Evolutionary conservation across 225 moss, liverwort and hornwort species (phyloP).

Genomic region (Pleurozium schreberi): DNA sequence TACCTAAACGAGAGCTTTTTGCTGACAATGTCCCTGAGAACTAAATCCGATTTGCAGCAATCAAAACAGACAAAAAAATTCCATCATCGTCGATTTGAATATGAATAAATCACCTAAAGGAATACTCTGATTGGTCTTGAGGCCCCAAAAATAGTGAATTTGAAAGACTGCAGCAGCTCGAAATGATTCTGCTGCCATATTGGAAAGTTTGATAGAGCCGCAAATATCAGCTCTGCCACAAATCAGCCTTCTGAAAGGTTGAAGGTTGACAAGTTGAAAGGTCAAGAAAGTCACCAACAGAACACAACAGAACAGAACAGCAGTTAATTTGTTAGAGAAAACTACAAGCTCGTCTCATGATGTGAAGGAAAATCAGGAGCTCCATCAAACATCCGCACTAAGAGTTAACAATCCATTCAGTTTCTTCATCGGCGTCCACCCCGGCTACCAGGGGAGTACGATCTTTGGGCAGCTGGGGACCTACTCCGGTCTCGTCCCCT

Average conservation of each 20-base stretch:
- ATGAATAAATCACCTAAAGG: not conserved
- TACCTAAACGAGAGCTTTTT: not conserved
- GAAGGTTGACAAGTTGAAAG: constrained; percentile 19
- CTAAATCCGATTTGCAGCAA: constrained; percentile 2
- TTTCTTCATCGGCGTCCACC: constrained; percentile 31
- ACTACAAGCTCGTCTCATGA: constrained; percentile 1
- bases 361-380: not conserved
- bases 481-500: constrained; percentile 71
- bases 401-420: not conserved
- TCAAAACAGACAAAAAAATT: not conserved
- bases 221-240: constrained; percentile 19
- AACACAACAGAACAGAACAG: constrained; percentile 8
- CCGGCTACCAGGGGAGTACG: constrained; percentile 28
- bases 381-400: not conserved
- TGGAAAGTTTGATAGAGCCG: constrained; percentile 8
- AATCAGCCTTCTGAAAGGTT: constrained; percentile 13
- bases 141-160: constrained; percentile 3
- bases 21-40: not conserved
- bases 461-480: constrained; percentile 47
- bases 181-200: not conserved
- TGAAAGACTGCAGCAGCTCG: constrained; percentile 17
- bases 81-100: not conserved
- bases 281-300: constrained; percentile 19
- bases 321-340: constrained; percentile 6
- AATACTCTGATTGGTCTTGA: not conserved